phyloP scores from a whole-genome alignment of 345 rosid species.

The Camelina laxa region DNA sequence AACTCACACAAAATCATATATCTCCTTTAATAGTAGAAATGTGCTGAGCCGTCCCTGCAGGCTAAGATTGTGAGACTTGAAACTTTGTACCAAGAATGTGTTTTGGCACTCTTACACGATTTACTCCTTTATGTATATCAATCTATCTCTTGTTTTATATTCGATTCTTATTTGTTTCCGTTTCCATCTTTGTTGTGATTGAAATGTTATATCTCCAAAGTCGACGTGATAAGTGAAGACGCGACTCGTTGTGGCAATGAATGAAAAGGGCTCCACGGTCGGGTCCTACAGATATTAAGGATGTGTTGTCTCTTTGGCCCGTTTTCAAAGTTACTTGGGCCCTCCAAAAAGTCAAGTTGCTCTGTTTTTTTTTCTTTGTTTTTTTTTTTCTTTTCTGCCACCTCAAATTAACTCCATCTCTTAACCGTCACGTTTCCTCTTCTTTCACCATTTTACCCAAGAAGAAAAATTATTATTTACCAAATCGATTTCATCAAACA shows the following conservation, averaged over 20 bases:
- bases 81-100: neutral
- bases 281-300: conserved; percentile 37
- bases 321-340: conserved; percentile 34
- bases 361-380: too few species aligned
- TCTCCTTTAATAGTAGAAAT: neutral
- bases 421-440: conserved; percentile 31
- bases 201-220: too few species aligned
- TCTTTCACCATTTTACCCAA: conserved; percentile 15
- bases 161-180: neutral
- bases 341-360: conserved; percentile 37
- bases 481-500: neutral
- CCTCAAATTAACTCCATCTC: neutral
- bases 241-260: conserved; percentile 39
- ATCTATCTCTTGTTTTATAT: neutral
- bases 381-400: neutral
- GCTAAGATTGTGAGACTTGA: neutral
- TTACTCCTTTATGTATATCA: neutral
- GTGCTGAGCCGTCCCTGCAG: too few species aligned
- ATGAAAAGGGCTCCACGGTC: conserved; percentile 22
- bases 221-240: conserved; percentile 28
- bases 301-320: conserved; percentile 29
- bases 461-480: neutral
- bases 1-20: neutral
- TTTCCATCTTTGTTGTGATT: neutral
- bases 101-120: neutral